Base-by-base conservation (phyloP, 768 basidiomycete species). In the Wakefieldia striispora region DNA sequence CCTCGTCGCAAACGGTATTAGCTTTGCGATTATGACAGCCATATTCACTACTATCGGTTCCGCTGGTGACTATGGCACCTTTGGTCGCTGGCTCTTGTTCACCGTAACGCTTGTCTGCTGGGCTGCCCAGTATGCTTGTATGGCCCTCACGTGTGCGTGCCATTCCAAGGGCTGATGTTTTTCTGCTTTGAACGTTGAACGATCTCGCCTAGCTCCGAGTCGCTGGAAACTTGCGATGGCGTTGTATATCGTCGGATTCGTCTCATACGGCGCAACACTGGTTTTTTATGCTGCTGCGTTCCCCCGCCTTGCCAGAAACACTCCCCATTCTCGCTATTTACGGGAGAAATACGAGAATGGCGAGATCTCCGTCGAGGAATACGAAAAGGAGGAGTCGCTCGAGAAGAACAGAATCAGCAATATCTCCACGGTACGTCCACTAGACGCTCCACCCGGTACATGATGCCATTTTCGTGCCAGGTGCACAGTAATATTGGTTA, bases 381-480 rank as follows among this genome's bases (percentile, higher is more conserved):
- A 86, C 55, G 89, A 91, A 58, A 61, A 55, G 16, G 88, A 88
- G 59, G 88, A 91, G 58, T 86, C 84, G 27, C 58, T 91, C 38
- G 87, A 91, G 70, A 90, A 90, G 76, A 93, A 90, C 53, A 71
- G 83, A 53, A 86, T 93, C 50, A 88, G 89, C 60, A 91, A 90
- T 58, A 87, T 91, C 54, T 87, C 84, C 60, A 91, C 86, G 37
- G 89, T 89, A 40, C 41, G 76, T 56, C 4, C 16, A 9, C 9
- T n/a, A 19, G 33, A 4, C 6, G 1, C 16, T 3, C 6, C 31
- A 20, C n/a, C 21, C 39, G 14, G n/a, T 19, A 11, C 1, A 10
- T 33, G 34, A 20, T 20, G 13, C 34, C 17, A 38, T 21, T 10
- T 10, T 24, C 31, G 40, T 20, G 14, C 33, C 44, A 89, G 88